A percentile compares a stretch with the other conserved stretches of the same genome.
phyloP scores from a whole-genome alignment of 2,329 filamentous ascomycete genomes.

The Arthrinium puccinioides region DNA sequence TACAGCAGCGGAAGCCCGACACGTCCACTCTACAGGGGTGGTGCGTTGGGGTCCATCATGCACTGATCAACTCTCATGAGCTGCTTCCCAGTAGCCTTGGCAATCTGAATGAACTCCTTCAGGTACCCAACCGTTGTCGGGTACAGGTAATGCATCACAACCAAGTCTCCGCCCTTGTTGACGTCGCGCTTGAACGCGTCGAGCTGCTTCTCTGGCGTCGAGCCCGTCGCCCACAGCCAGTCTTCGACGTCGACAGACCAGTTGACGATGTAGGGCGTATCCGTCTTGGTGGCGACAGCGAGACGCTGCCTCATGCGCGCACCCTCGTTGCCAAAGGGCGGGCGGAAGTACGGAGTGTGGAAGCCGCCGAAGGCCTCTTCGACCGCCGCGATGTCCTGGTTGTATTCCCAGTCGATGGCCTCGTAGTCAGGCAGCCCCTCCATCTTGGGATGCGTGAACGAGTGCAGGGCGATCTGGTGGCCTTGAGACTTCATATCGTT shows the following conservation, averaged over 20 bases:
- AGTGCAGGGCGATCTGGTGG: conserved; percentile 63
- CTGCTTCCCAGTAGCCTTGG: conserved; percentile 55
- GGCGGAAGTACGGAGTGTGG: conserved; percentile 52
- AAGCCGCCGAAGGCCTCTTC: conserved; percentile 26
- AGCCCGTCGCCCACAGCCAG: conserved; percentile 57
- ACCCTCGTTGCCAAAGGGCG: conserved; percentile 62
- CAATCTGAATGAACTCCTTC: conserved; percentile 55
- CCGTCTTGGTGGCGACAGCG: conserved; percentile 40
- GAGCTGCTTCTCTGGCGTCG: conserved; percentile 59
- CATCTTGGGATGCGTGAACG: conserved; percentile 62
- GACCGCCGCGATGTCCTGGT: conserved; percentile 46
- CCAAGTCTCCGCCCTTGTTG: conserved; percentile 52
- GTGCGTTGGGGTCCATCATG: conserved; percentile 53
- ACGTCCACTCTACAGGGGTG: conserved; percentile 13
- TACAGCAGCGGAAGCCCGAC: no score
- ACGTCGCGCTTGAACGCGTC: conserved; percentile 59
- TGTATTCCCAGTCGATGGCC: conserved; percentile 55
- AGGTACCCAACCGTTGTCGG: conserved; percentile 57
- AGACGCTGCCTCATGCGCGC: conserved; percentile 59
- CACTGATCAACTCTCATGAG: conserved; percentile 63
- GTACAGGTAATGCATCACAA: conserved; percentile 65
- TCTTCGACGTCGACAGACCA: conserved; percentile 68
- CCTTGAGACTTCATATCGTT: conserved; percentile 53
- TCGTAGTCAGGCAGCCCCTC: conserved; percentile 45
- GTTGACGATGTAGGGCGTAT: conserved; percentile 52